These are phyloP conservation scores for Quillaja saponaria DNA, from an alignment of 306 rosid species.

Conservation along the genomic window DNA sequence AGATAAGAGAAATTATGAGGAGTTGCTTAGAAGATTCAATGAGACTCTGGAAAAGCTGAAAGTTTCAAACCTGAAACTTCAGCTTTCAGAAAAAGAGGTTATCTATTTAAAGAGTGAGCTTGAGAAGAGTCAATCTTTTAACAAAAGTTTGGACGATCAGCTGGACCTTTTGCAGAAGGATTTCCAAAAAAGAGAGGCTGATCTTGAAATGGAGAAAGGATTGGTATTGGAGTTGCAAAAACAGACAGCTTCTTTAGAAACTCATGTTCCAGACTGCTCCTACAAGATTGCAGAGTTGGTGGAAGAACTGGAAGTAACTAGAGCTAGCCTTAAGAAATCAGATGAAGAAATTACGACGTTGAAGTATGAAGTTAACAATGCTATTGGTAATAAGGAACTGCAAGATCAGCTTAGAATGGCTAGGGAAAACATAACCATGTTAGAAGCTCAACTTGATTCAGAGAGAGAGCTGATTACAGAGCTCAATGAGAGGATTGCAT, in stretches of 20 bases:
- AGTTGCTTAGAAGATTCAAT: conserved; percentile 34
- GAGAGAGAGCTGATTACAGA: conserved; percentile 36
- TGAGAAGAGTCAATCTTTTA: conserved; percentile 28
- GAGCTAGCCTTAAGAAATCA: conserved; percentile 42
- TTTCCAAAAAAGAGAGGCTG: conserved; percentile 45
- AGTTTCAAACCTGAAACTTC: conserved; percentile 42
- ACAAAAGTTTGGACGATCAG: conserved; percentile 32
- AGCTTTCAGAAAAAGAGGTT: conserved; percentile 45
- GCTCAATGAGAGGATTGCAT: conserved; percentile 42
- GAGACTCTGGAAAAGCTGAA: conserved; percentile 46
- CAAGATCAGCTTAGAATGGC: conserved; percentile 47
- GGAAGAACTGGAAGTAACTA: conserved; percentile 44
- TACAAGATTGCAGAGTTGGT: conserved; percentile 42
- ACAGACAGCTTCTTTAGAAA: conserved; percentile 42
- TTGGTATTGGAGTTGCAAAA: conserved; percentile 45
- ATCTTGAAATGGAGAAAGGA: conserved; percentile 46
- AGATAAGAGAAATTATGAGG: conserved; percentile 38
- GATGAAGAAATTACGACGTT: conserved; percentile 44
- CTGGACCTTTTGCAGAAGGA: conserved; percentile 30
- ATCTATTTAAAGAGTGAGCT: conserved; percentile 32
- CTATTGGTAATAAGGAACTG: conserved; percentile 35
- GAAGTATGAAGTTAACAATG: conserved; percentile 39
- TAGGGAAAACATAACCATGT: conserved; percentile 25
- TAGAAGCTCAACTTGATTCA: conserved; percentile 37
- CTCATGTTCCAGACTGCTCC: conserved; percentile 38